These are phyloP conservation scores for Barnettozyma botsteinii DNA, from an alignment of 805 yeast species.

Conservation along the genomic window DNA sequence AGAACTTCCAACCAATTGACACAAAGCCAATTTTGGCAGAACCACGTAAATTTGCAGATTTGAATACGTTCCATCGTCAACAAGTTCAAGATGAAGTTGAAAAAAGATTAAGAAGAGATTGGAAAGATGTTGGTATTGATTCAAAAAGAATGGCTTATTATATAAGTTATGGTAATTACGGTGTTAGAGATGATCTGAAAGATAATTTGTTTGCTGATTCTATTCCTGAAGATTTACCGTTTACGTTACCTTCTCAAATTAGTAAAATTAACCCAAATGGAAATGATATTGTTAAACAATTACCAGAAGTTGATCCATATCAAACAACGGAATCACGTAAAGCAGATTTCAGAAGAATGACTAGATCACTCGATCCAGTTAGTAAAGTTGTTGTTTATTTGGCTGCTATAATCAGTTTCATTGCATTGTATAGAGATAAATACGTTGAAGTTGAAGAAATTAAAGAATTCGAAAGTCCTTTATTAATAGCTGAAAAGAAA, in stretches of 20 bases:
- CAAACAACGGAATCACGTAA: constrained; percentile 40
- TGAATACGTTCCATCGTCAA: constrained; percentile 45
- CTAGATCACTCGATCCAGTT: constrained; percentile 49
- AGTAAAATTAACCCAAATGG: constrained; percentile 11
- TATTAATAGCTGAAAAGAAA: constrained; percentile 34
- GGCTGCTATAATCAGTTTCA: constrained; percentile 39
- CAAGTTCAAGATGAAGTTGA: constrained; percentile 49
- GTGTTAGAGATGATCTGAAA: constrained; percentile 54
- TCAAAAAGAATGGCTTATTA: constrained; percentile 54
- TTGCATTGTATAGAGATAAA: constrained; percentile 55
- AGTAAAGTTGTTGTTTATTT: constrained; percentile 49
- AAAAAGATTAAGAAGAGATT: constrained; percentile 42
- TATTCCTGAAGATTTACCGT: constrained; percentile 59
- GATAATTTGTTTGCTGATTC: constrained; percentile 37
- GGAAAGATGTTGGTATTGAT: constrained; percentile 45
- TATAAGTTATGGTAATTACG: constrained; percentile 66
- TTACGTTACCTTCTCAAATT: constrained; percentile 35
- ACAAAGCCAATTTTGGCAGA: constrained; percentile 36
- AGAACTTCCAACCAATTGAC: constrained; percentile 43
- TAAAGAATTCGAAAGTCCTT: constrained; percentile 32
- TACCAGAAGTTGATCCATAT: constrained; percentile 35
- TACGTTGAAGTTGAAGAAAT: constrained; percentile 35
- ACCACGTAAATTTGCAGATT: constrained; percentile 30
- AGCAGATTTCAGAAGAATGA: constrained; percentile 39
- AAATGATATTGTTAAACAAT: constrained; percentile 23